These are phyloP conservation scores for Russula olivacea DNA, from an alignment of 768 basidiomycete species.

Conservation along the genomic window DNA sequence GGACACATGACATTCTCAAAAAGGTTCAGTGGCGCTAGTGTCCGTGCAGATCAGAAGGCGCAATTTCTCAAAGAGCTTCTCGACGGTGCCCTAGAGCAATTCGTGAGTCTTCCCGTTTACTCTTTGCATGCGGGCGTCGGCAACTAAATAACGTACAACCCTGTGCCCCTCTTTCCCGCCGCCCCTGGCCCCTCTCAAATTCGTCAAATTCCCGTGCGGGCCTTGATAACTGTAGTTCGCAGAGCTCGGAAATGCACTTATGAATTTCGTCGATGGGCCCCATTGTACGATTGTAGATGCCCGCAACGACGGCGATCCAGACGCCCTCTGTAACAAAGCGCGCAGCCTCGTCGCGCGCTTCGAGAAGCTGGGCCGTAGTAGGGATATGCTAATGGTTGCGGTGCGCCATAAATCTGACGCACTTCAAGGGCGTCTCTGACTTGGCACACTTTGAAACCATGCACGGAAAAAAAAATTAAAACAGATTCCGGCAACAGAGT, in stretches of 20 bases:
- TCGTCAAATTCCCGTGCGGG: no score
- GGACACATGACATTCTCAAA: slow-evolving; percentile 15
- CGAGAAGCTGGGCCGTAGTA: slow-evolving; percentile 35
- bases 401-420: slow-evolving; percentile 33
- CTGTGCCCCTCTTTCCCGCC: background rate
- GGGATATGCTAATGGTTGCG: slow-evolving; percentile 43
- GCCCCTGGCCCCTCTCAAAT: background rate
- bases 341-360: slow-evolving; percentile 39
- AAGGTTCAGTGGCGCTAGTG: slow-evolving; percentile 17
- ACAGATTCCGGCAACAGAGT: slow-evolving; percentile 54
- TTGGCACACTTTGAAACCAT: background rate
- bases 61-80: slow-evolving; percentile 12
- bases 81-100: slow-evolving; percentile 18
- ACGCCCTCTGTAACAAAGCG: slow-evolving; percentile 41
- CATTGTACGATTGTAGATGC: slow-evolving; percentile 49
- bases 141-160: slow-evolving; percentile 7
- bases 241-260: slow-evolving; percentile 42
- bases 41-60: slow-evolving; percentile 14
- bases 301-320: slow-evolving; percentile 34
- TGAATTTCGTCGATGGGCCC: slow-evolving; percentile 42
- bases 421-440: background rate
- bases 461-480: background rate
- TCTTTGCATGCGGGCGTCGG: background rate
- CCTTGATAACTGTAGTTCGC: slow-evolving; percentile 37
- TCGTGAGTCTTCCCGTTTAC: slow-evolving; percentile 8